These are phyloP conservation scores for Candida palmyrensis DNA, from an alignment of 805 yeast species.

Conservation along the genomic window DNA sequence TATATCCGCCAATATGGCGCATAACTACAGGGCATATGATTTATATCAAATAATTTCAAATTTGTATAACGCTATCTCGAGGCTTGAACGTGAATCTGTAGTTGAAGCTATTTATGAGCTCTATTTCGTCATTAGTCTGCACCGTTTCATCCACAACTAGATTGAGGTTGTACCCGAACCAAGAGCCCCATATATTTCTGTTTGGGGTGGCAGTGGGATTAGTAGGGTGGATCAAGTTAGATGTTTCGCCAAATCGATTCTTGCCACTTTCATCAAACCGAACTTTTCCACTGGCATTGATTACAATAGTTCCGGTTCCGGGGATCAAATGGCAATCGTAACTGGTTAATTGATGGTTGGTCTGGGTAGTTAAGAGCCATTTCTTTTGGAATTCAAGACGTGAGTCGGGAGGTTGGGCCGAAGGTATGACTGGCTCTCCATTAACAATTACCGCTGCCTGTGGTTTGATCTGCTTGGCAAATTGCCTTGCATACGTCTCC, in stretches of 20 bases:
- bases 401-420: conserved; percentile 13
- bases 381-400: conserved; percentile 49
- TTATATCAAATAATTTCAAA: conserved; percentile 7
- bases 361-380: conserved; percentile 52
- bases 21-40: conserved; percentile 4
- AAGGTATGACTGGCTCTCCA: conserved; percentile 47
- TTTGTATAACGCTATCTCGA: conserved; percentile 38
- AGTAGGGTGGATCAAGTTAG: conserved; percentile 38
- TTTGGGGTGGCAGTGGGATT: conserved; percentile 12
- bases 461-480: conserved; percentile 47
- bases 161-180: conserved; percentile 62
- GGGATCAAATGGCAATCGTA: conserved; percentile 66
- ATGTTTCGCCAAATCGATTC: conserved; percentile 59
- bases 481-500: conserved; percentile 38
- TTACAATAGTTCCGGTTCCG: conserved; percentile 51
- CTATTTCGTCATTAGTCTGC: conserved; percentile 31
- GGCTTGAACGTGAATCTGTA: conserved; percentile 66
- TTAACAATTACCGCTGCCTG: conserved; percentile 52
- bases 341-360: conserved; percentile 61
- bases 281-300: conserved; percentile 55
- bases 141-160: conserved; percentile 53
- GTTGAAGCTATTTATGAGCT: conserved; percentile 54
- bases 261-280: conserved; percentile 73
- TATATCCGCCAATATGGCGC: conserved; percentile 17
- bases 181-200: conserved; percentile 62